These are phyloP conservation scores for Citrullus amarus DNA, from an alignment of 306 rosid genomes.

Conservation along the genomic window DNA sequence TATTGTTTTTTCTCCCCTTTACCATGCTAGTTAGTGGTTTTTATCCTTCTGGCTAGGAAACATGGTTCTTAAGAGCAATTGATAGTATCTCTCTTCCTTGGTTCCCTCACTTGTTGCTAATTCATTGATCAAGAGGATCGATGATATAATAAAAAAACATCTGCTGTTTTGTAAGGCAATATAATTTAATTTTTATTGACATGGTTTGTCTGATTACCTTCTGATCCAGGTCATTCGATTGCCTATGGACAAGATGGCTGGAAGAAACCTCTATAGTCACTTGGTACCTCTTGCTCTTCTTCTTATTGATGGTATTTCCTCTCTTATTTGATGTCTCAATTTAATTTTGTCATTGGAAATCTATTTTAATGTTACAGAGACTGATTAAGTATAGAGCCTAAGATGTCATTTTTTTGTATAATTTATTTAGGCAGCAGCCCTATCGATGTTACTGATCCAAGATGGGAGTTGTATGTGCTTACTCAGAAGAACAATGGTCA, in stretches of 20 bases:
- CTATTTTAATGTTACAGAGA: background rate
- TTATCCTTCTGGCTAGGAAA: background rate
- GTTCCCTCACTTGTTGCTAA: background rate
- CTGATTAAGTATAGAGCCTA: background rate
- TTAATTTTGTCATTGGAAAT: background rate
- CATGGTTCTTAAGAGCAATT: background rate
- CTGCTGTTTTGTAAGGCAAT: background rate
- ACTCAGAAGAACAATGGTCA: conserved; percentile 42
- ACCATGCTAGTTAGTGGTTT: background rate
- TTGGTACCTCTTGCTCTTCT: conserved; percentile 80
- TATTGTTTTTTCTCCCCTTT: background rate
- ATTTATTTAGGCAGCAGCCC: conserved; percentile 67
- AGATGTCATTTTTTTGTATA: background rate
- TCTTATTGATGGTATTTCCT: conserved; percentile 73
- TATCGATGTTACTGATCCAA: conserved; percentile 65
- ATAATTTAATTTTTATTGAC: background rate
- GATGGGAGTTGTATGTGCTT: conserved; percentile 81
- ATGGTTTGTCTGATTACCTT: background rate
- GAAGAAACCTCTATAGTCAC: conserved; percentile 72
- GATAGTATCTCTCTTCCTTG: background rate
- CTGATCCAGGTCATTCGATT: conserved; percentile 59
- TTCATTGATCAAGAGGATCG: background rate
- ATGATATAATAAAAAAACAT: background rate
- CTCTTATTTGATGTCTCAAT: background rate
- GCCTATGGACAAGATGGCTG: conserved; percentile 56